phyloP scores from a whole-genome alignment of 1,139 yeast genomes.

The Debaryomyces sp. region DNA sequence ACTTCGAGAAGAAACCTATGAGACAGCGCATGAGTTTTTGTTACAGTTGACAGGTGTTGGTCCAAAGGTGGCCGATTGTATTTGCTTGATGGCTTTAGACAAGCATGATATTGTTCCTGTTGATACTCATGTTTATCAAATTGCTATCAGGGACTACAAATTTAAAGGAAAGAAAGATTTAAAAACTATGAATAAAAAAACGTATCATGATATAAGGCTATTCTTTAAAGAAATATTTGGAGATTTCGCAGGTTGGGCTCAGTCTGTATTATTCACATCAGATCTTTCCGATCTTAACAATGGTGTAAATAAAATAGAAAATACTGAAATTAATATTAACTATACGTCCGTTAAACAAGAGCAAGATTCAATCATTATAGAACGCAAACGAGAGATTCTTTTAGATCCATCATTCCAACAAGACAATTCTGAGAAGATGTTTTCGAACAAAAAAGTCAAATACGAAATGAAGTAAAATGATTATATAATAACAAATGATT shows the following conservation, averaged over 20 bases:
- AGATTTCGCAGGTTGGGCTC: constrained; percentile 97
- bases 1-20: constrained; percentile 50
- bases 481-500: background rate
- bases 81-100: constrained; percentile 85
- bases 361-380: background rate
- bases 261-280: constrained; percentile 84
- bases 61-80: constrained; percentile 96
- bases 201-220: constrained; percentile 61
- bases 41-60: constrained; percentile 86
- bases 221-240: constrained; percentile 81
- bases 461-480: background rate
- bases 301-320: constrained; percentile 47
- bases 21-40: constrained; percentile 64
- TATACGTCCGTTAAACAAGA: background rate
- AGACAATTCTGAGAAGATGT: background rate
- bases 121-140: constrained; percentile 95
- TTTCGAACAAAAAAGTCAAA: background rate
- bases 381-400: background rate
- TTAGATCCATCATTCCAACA: background rate
- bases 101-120: constrained; percentile 91
- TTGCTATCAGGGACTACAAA: constrained; percentile 81
- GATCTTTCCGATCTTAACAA: constrained; percentile 68
- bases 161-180: constrained; percentile 50
- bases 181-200: constrained; percentile 57
- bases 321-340: background rate